Base-by-base conservation (phyloP, 192 early-diverging fungal species). In the Funneliformis geosporum region DNA sequence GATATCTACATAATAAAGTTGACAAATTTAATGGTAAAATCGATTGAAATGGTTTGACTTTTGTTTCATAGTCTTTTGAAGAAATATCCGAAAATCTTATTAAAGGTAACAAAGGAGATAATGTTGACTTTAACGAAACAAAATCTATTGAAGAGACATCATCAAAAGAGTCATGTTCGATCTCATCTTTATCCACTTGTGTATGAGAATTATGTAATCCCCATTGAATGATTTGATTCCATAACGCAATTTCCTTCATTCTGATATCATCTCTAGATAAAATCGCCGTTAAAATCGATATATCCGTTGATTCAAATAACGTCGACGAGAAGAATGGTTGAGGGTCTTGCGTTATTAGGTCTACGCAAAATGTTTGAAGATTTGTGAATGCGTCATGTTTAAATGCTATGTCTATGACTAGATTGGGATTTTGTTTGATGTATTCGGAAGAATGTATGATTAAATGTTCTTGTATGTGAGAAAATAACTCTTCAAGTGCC, bases 191-290 rank as follows among this genome's bases (percentile, higher is more conserved):
- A 21, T 55, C 50, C 5, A 55, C 21, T 18, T 14, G 16, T 4
- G 50, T 6, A 18, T 14, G 21, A 23, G 60, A 65, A 61, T 64
- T 76, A 21, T 14, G n/a, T 14, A 64, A 39, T 8, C 60, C 75
- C 75, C 75, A 76, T 64, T 38, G 33, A 33, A 76, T 40, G 25
- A 76, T 25, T 33, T 65, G 12, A 21, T 76, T 38, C 75, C 75
- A 76, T 28, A 76, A 44, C 43, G 18, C 18, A 23, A 60, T 18
- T 46, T 76, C 75, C 27, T 76, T 42, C 12, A 76, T n/a, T n/a
- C 25, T 44, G 16, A 76, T 23, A 43, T 76, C 75, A 40, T 76
- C 75, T 28, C 38, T 23, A 43, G 46, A 40, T 25, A 76, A 42
- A 27, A 76, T 43, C 44, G 60, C 28, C 12, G 42, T 27, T 33